Base-by-base conservation (phyloP, 2,329 filamentous ascomycete species). In the Cryphonectria radicalis region DNA sequence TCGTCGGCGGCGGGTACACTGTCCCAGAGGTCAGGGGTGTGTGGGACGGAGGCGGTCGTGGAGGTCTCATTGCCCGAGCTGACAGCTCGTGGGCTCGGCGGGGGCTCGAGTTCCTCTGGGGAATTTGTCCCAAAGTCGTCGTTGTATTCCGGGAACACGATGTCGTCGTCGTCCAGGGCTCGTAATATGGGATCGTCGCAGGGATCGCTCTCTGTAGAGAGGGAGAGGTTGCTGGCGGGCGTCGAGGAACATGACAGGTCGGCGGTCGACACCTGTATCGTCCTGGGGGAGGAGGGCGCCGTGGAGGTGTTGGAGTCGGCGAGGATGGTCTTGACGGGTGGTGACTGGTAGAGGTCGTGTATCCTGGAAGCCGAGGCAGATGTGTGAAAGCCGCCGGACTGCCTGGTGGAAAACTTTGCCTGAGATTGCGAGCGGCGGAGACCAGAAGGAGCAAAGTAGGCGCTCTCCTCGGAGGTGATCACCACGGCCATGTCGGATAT, bases 1-100 rank as follows among this genome's bases (percentile, higher is more conserved):
- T 97, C 94, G 76, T 97, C 94, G 75, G 92, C 91, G 11, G 92
- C 91, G 43, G 90, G 87, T 11, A 82, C 25, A 42, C 66, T 46
- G 3, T 72, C 70, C 40, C 53, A 82, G 42, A 85, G 75, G 42
- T 88, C 83, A 22, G 90, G 86, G 1, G 87, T 88, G 71, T 88
- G 88, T 6, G 90, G 88, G 53, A 87, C 84, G 17, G 87, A 86
- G n/a, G 86, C 82, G 70, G 80, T 77, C 37, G 81, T 81, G 4
- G 89, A 87, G 37, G 79, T 82, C 57, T 88, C 86, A 62, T 86
- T 84, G 42, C 87, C 86, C 1, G 87, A 87, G 75, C 85, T 84
- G 73, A 79, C 85, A 32, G 81, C 85, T 73, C 77, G 83, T 32
- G 87, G 86, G 72, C 85, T 87, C 11, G 83, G 80, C 1, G 86